Evolutionary conservation across 352 stramenopile species (phyloP).

Genomic region (Phytophthora fragariaefolia): DNA sequence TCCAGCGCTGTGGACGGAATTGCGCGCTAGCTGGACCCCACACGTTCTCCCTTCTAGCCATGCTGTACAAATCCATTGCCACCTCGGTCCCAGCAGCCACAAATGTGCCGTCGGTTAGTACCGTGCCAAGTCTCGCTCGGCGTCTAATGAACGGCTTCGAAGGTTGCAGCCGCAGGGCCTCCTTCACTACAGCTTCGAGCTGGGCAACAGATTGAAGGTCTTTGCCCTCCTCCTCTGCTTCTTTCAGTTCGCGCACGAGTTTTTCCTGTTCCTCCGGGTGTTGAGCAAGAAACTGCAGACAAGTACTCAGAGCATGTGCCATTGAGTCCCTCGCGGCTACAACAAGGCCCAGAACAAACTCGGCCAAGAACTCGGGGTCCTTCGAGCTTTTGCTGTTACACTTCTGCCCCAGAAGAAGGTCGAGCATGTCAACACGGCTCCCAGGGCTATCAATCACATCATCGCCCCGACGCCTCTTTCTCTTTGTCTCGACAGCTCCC

Average conservation of each 20-base stretch:
- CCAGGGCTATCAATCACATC: slow-evolving; percentile 18
- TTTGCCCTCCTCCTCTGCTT: slow-evolving; percentile 13
- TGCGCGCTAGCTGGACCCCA: slow-evolving; percentile 54
- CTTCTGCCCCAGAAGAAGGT: slow-evolving; percentile 27
- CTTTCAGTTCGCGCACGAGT: slow-evolving; percentile 27
- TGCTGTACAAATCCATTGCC: slow-evolving; percentile 56
- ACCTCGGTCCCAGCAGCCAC: slow-evolving; percentile 50
- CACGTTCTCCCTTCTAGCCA: slow-evolving; percentile 47
- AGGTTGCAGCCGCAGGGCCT: slow-evolving; percentile 67
- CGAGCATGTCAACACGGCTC: slow-evolving; percentile 25
- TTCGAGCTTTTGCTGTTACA: slow-evolving; percentile 25
- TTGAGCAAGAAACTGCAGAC: slow-evolving; percentile 64
- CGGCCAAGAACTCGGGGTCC: slow-evolving; percentile 42
- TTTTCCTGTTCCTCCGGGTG: slow-evolving; percentile 60
- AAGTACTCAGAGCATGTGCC: slow-evolving; percentile 58
- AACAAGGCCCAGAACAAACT: slow-evolving; percentile 78
- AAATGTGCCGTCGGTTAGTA: slow-evolving; percentile 65
- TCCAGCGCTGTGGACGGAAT: slow-evolving; percentile 67
- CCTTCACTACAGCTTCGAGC: slow-evolving; percentile 61
- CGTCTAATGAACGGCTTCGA: slow-evolving; percentile 32
- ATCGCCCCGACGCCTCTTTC: slow-evolving; percentile 1
- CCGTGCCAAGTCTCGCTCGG: slow-evolving; percentile 53
- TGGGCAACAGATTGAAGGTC: slow-evolving; percentile 39
- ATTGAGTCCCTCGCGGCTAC: slow-evolving; percentile 76
- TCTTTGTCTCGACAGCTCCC: slow-evolving; percentile 29